Percentiles rank a stretch among this genome's conserved stretches.
These are phyloP conservation scores for Euphorbia tirucalli DNA, from an alignment of 345 rosid species.

Conservation along the genomic window DNA sequence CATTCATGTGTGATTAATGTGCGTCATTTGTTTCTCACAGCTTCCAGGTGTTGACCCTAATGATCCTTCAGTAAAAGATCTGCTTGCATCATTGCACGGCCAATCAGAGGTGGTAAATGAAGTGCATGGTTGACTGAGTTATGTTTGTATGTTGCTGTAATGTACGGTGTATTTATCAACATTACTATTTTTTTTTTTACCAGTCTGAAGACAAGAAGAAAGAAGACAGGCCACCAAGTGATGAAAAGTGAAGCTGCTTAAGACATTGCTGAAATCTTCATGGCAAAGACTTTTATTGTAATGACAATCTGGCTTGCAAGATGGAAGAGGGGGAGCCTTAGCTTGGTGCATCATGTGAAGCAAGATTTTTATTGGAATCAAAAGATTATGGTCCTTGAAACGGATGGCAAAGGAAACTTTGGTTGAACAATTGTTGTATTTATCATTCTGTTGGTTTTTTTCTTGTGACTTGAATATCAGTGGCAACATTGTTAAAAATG, in stretches of 20 bases:
- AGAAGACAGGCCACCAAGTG: conserved; percentile 38
- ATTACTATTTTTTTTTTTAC: background rate
- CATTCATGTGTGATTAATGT: background rate
- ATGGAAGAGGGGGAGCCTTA: no score
- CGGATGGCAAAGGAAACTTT: background rate
- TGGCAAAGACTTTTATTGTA: no score
- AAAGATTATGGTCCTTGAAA: background rate
- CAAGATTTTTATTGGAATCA: background rate
- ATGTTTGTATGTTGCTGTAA: background rate
- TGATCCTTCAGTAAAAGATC: conserved; percentile 65
- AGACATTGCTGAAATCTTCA: no score
- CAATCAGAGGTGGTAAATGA: conserved; percentile 68
- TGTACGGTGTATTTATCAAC: background rate
- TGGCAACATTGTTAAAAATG: no score
- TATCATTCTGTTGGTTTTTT: no score
- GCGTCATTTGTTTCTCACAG: conserved; percentile 34
- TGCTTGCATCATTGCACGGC: conserved; percentile 63
- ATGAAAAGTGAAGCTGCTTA: conserved; percentile 49
- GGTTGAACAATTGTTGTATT: conserved; percentile 2
- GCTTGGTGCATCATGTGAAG: background rate
- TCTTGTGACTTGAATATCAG: no score
- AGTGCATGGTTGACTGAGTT: background rate
- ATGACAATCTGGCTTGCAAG: no score
- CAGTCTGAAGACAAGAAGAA: conserved; percentile 42
- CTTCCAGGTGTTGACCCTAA: conserved; percentile 88